Conservation (phyloP, 306 rosid genomes). For the Prosopis cineraria region DNA sequence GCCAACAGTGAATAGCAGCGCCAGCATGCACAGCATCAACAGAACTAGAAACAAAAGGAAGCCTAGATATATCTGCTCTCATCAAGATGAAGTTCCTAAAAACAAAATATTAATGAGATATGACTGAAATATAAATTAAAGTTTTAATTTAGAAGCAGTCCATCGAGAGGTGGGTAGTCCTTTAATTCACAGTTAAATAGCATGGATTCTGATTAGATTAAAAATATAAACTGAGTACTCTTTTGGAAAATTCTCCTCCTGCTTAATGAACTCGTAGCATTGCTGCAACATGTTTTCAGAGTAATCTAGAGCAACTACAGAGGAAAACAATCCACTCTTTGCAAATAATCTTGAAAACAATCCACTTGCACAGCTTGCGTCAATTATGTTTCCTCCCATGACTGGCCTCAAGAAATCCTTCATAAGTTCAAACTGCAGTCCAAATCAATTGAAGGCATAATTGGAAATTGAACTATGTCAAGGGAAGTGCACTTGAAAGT, state of each 20-base stretch:
- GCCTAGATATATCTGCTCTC: constrained; percentile 92
- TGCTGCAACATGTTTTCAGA: constrained; percentile 91
- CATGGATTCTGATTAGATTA: constrained; percentile 21
- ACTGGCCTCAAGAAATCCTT: constrained; percentile 73
- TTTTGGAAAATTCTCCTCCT: constrained; percentile 78
- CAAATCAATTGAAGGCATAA: constrained; percentile 30
- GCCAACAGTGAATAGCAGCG: constrained; percentile 97
- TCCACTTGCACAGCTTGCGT: constrained; percentile 96
- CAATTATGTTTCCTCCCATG: constrained; percentile 82
- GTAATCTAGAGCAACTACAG: constrained; percentile 84
- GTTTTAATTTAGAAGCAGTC: background rate
- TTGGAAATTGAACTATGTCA: constrained; percentile 6
- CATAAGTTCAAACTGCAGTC: constrained; percentile 78
- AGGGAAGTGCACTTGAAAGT: constrained; percentile 4
- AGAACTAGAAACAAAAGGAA: constrained; percentile 86
- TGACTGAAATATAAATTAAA: constrained; percentile 8
- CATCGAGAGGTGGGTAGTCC: background rate
- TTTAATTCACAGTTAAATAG: constrained; percentile 18
- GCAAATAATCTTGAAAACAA: constrained; percentile 86
- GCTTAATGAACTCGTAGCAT: constrained; percentile 79
- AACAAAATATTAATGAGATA: constrained; percentile 26
- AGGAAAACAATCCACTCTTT: constrained; percentile 83
- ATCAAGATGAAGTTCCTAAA: constrained; percentile 71
- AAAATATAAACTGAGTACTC: constrained; percentile 53
- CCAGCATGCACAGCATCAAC: constrained; percentile 95